Percentiles rank a stretch among this genome's conserved stretches.
These are phyloP conservation scores for Fusarium austroafricanum DNA, from an alignment of 2,329 filamentous ascomycete genomes.

Conservation along the genomic window DNA sequence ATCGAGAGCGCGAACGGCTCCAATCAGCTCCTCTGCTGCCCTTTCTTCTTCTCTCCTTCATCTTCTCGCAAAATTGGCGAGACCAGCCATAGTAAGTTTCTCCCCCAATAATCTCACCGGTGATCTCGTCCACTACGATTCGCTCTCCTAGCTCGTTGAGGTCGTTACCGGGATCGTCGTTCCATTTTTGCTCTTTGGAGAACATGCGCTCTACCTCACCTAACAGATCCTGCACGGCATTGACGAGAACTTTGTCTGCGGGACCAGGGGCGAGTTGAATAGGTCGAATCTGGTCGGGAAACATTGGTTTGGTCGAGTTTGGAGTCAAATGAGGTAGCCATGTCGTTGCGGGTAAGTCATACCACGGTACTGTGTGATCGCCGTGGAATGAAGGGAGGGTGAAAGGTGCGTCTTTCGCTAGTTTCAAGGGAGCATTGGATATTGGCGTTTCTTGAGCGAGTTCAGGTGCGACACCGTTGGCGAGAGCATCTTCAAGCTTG, in stretches of 20 bases:
- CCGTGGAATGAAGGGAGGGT: slow-evolving; percentile 82
- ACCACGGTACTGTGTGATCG: slow-evolving; percentile 77
- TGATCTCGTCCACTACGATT: slow-evolving; percentile 73
- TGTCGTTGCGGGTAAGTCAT: slow-evolving; percentile 84
- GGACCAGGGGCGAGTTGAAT: slow-evolving; percentile 76
- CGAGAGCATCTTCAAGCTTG: slow-evolving; percentile 69
- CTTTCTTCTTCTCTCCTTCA: slow-evolving; percentile 69
- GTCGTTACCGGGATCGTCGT: slow-evolving; percentile 65
- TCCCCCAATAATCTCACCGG: slow-evolving; percentile 71
- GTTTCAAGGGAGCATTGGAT: slow-evolving; percentile 48
- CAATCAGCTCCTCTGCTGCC: slow-evolving; percentile 36
- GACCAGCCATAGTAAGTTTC: slow-evolving; percentile 94
- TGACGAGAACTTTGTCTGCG: slow-evolving; percentile 72
- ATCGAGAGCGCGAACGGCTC: slow-evolving; percentile 51
- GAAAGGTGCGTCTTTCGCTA: slow-evolving; percentile 71
- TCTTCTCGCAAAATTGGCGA: slow-evolving; percentile 80
- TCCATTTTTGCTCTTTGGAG: slow-evolving; percentile 59
- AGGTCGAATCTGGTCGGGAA: slow-evolving; percentile 75
- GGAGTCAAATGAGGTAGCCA: slow-evolving; percentile 83
- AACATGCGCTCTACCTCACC: slow-evolving; percentile 77
- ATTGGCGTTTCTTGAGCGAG: slow-evolving; percentile 34
- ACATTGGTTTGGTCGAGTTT: slow-evolving; percentile 80
- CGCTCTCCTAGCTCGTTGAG: slow-evolving; percentile 81
- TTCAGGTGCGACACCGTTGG: slow-evolving; percentile 51
- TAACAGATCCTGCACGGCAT: slow-evolving; percentile 77